These are phyloP conservation scores for Wakefieldia striispora DNA, from an alignment of 768 basidiomycete genomes.

Conservation along the genomic window DNA sequence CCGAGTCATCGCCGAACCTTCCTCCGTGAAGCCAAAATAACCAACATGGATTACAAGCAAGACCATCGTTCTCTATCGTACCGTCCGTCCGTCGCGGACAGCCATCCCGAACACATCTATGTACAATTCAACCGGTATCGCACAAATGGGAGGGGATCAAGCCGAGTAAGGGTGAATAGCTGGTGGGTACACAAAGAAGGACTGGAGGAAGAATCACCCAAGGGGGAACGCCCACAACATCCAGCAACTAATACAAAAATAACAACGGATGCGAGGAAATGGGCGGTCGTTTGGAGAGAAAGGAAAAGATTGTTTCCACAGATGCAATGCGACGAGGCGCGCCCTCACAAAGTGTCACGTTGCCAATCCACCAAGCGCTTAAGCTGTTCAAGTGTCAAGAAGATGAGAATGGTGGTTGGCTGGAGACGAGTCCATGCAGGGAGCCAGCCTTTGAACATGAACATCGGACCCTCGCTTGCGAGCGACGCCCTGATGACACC, in stretches of 20 bases:
- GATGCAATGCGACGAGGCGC: not conserved
- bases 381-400: constrained; percentile 79
- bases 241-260: not conserved
- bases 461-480: constrained; percentile 74
- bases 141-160: not conserved
- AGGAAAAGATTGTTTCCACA: not conserved
- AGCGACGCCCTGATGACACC: constrained; percentile 67
- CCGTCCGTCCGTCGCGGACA: not conserved
- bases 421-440: constrained; percentile 85
- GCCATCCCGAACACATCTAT: not conserved
- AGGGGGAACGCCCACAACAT: not conserved
- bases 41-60: not conserved
- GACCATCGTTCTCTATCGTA: not conserved
- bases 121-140: constrained; percentile 5
- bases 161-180: not conserved
- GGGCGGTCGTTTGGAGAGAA: too few species aligned
- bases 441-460: constrained; percentile 93
- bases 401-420: constrained; percentile 86
- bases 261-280: not conserved
- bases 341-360: constrained; percentile 31
- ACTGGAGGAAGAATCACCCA: not conserved
- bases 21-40: not conserved
- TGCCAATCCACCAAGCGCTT: constrained; percentile 69
- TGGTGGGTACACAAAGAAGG: not conserved
- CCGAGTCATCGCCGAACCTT: too few species aligned